Evolutionary conservation across 257 asterid genomes (phyloP).

Genomic region (Capsicum chinense): DNA sequence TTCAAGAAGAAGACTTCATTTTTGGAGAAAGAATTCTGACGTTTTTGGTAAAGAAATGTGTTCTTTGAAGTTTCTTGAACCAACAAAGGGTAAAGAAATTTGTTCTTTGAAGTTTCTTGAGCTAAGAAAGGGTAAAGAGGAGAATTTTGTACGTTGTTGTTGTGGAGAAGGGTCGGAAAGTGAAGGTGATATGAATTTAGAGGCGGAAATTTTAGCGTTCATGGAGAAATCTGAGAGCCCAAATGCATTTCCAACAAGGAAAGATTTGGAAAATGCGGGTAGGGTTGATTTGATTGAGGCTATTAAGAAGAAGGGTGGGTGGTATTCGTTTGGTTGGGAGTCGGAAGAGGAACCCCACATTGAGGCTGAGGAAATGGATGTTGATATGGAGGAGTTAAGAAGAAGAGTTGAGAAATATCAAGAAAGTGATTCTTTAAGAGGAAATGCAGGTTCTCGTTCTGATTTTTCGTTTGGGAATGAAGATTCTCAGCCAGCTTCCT

Average conservation of each 20-base stretch:
- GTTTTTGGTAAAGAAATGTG: slow-evolving; percentile 22
- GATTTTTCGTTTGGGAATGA: slow-evolving; percentile 32
- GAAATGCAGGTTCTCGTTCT: slow-evolving; percentile 24
- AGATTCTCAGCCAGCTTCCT: slow-evolving; percentile 40
- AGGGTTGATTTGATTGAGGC: slow-evolving; percentile 82
- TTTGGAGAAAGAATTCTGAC: not conserved
- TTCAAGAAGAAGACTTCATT: slow-evolving; percentile 33
- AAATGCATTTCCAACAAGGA: slow-evolving; percentile 66
- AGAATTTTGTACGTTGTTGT: slow-evolving; percentile 44
- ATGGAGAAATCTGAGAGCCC: slow-evolving; percentile 86
- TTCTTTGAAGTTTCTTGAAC: slow-evolving; percentile 41
- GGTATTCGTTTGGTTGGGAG: slow-evolving; percentile 91
- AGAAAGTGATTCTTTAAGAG: slow-evolving; percentile 46
- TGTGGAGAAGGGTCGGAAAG: slow-evolving; percentile 44
- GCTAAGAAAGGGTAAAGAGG: slow-evolving; percentile 29
- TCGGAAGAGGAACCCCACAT: slow-evolving; percentile 41
- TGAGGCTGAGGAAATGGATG: slow-evolving; percentile 34
- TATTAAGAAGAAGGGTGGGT: slow-evolving; percentile 74
- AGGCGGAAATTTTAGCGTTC: slow-evolving; percentile 74
- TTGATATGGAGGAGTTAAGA: slow-evolving; percentile 54
- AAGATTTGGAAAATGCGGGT: slow-evolving; percentile 70
- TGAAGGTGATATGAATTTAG: slow-evolving; percentile 73
- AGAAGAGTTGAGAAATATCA: slow-evolving; percentile 51
- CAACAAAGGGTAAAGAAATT: slow-evolving; percentile 28
- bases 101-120: slow-evolving; percentile 42